Conservation (phyloP, 169 alveolate genomes). For the Eimeria falciformis region DNA sequence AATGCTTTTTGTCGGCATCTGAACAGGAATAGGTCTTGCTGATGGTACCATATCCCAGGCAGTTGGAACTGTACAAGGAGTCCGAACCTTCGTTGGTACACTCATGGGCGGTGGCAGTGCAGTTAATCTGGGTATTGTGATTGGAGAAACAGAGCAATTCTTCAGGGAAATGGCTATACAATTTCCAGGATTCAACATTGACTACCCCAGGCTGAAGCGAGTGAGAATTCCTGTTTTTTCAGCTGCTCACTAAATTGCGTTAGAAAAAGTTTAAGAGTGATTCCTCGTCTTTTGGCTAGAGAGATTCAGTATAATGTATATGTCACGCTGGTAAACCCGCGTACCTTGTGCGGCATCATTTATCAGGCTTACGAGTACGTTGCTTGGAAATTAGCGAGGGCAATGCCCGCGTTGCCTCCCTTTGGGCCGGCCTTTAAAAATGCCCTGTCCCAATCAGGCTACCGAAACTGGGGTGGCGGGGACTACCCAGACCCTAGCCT, state of each 20-base stretch:
- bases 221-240: slow-evolving; percentile 24
- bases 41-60: slow-evolving; percentile 82
- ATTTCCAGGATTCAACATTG: slow-evolving; percentile 76
- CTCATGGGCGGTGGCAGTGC: slow-evolving; percentile 86
- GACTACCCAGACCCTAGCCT: slow-evolving; percentile 52
- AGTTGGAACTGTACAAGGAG: slow-evolving; percentile 82
- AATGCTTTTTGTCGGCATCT: neutral
- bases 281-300: no score
- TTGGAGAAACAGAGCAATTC: slow-evolving; percentile 80
- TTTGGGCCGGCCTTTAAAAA: slow-evolving; percentile 40
- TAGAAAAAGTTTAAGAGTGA: no score
- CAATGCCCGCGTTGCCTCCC: slow-evolving; percentile 64
- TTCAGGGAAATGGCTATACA: slow-evolving; percentile 68
- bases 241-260: no score
- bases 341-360: no score
- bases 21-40: slow-evolving; percentile 80
- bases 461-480: slow-evolving; percentile 41
- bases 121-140: slow-evolving; percentile 83
- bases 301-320: no score
- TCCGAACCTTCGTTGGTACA: slow-evolving; percentile 81
- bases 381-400: slow-evolving; percentile 56
- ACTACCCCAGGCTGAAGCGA: slow-evolving; percentile 70
- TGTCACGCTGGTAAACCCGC: no score
- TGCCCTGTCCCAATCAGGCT: slow-evolving; percentile 39
- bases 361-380: slow-evolving; percentile 62